phyloP scores from a whole-genome alignment of 2,329 filamentous ascomycete species.

The Aspergillus floridensis region DNA sequence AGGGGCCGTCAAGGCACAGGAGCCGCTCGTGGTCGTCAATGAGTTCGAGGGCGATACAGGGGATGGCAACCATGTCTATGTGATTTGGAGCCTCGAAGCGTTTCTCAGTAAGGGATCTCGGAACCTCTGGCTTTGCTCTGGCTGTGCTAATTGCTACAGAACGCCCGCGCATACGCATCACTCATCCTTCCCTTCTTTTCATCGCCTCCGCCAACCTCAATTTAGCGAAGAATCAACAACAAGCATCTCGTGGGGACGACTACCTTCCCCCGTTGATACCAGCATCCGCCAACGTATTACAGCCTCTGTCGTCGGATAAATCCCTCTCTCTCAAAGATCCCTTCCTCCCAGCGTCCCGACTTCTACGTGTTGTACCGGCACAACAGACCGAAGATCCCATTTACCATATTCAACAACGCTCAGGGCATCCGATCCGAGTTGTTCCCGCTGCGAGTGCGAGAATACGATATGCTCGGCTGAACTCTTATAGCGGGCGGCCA shows the following conservation, averaged over 20 bases:
- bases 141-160: conserved; percentile 26
- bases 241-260: conserved; percentile 44
- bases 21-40: conserved; percentile 47
- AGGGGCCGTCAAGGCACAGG: conserved; percentile 36
- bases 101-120: conserved; percentile 37
- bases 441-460: conserved; percentile 57
- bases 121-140: neutral
- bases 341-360: conserved; percentile 56
- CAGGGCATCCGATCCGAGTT: conserved; percentile 53
- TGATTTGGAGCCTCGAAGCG: conserved; percentile 46
- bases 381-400: conserved; percentile 49
- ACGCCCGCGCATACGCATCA: conserved; percentile 51
- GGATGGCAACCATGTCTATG: conserved; percentile 40
- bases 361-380: conserved; percentile 56
- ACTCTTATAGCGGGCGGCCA: conserved; percentile 42
- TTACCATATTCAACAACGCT: conserved; percentile 54
- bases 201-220: conserved; percentile 48
- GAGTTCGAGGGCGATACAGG: conserved; percentile 41
- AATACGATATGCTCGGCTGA: conserved; percentile 53
- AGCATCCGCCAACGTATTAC: conserved; percentile 57
- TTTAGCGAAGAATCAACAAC: conserved; percentile 40
- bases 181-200: conserved; percentile 57
- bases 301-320: conserved; percentile 53
- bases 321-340: conserved; percentile 48
- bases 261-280: conserved; percentile 56